These are phyloP conservation scores for Tilletia horrida DNA, from an alignment of 1,284 basidiomycete species.

Conservation along the genomic window DNA sequence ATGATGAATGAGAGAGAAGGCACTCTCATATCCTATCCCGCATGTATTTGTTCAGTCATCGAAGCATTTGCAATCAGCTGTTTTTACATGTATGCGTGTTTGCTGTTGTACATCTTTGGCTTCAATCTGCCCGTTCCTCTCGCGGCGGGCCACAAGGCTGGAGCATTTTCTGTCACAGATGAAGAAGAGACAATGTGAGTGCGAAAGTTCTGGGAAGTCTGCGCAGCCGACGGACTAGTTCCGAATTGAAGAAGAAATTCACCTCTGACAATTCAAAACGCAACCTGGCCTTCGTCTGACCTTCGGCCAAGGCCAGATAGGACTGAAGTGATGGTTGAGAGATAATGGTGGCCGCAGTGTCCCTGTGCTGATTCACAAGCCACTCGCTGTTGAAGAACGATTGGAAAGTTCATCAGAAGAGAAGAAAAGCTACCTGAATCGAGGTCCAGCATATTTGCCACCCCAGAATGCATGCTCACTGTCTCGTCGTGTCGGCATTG, in stretches of 20 bases:
- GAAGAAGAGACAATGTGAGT: not conserved
- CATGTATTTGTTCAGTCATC: not conserved
- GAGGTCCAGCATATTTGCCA: too few relatives aligned
- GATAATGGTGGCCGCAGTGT: conserved; percentile 85
- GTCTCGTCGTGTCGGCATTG: conserved; percentile 50
- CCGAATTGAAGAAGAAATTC: conserved; percentile 47
- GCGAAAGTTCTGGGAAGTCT: not conserved
- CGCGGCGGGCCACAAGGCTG: conserved; percentile 98
- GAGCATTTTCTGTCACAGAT: conserved; percentile 76
- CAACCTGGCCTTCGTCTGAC: conserved; percentile 80
- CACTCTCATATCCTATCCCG: too few relatives aligned
- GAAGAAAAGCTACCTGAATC: conserved; percentile 19
- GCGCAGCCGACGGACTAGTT: not conserved
- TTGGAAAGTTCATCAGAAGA: not conserved
- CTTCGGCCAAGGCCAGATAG: conserved; percentile 87
- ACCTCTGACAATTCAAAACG: conserved; percentile 96
- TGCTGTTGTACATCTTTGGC: conserved; percentile 33
- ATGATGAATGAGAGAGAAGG: not conserved
- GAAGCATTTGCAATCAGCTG: not conserved
- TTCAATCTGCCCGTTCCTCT: conserved; percentile 74
- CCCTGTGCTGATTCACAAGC: conserved; percentile 93
- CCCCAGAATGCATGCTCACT: conserved; percentile 34
- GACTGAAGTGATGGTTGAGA: conserved; percentile 82
- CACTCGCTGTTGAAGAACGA: conserved; percentile 69
- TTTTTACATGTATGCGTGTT: not conserved